Base-by-base conservation (phyloP, 306 rosid species). In the Senna siamea region DNA sequence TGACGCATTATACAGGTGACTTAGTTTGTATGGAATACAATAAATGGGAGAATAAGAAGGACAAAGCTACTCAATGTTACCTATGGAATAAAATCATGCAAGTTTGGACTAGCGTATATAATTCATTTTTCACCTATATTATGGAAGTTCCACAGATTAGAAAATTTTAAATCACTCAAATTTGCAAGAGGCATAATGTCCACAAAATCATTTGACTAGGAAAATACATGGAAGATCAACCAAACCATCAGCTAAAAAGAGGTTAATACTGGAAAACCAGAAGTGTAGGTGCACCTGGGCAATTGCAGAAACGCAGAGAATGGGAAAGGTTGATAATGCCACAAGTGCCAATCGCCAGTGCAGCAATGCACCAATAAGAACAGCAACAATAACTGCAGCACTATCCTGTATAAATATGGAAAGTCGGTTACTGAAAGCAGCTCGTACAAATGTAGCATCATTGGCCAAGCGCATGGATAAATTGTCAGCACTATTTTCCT, bases 401-500 rank as follows among this genome's bases (percentile, higher is more conserved):
- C 95, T 95, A 79, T 95, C 99, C 87, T 95, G 99, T 82, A 95
- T 89, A 69, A 95, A 92, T 84, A 95, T 95, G 73, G 99, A 95
- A 72, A 95, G 97, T 61, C 99, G 89, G 78, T 92, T 95, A 80
- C 98, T 95, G 81, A 95, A 95, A 79, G 99, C 94, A 69, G 99
- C 99, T 80, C 98, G 88, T 63, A 95, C 99, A 82, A 95, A 95
- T 44, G 99, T 95, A 65, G 99, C 99, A 82, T 95, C 99, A 64
- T 95, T 95, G 51, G 99, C 99, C 90, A 95, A 83, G 75, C 97
- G 99, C 96, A 95, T 92, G 81, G 99, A 95, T 77, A 95, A 85
- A 76, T 93, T 95, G 80, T 95, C 99, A 23, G 99, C 96, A 79
- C 98, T 92, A 73, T 92, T 95, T 73, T 90, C 99, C 83, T 95